phyloP scores from a whole-genome alignment of 2,329 filamentous ascomycete species.

The Colletotrichum spaethianum region DNA sequence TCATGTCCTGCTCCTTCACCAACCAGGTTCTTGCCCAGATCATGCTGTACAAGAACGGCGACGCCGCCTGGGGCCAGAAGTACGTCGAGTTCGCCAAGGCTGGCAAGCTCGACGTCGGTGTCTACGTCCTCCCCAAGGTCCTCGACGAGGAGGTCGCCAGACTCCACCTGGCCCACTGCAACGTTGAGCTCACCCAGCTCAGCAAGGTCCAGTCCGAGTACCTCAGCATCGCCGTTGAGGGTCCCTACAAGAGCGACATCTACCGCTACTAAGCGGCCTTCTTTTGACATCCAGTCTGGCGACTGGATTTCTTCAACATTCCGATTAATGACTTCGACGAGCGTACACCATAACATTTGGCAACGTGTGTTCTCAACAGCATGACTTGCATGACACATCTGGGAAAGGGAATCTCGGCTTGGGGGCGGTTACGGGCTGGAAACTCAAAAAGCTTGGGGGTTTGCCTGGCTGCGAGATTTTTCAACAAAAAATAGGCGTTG shows the following conservation, averaged over 20 bases:
- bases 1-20: constrained; percentile 99
- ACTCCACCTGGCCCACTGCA: constrained; percentile 93
- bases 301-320: constrained; percentile 41
- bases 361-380: constrained; percentile 60
- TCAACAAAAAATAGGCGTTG: constrained; percentile 56
- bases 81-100: constrained; percentile 96
- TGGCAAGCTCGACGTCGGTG: constrained; percentile 90
- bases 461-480: constrained; percentile 50
- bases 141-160: constrained; percentile 98
- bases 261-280: constrained; percentile 62
- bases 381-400: constrained; percentile 58
- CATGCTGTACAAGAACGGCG: constrained; percentile 94
- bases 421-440: constrained; percentile 46
- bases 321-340: constrained; percentile 43
- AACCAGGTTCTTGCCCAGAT: constrained; percentile 99
- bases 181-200: constrained; percentile 92
- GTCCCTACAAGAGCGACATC: constrained; percentile 96
- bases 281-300: constrained; percentile 48
- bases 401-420: constrained; percentile 44
- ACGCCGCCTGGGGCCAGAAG: constrained; percentile 90
- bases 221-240: constrained; percentile 86
- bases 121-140: constrained; percentile 98
- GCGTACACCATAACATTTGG: constrained; percentile 41
- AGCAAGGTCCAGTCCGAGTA: constrained; percentile 93
- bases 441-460: constrained; percentile 47